These are phyloP conservation scores for Ceratocystis smalleyi DNA, from an alignment of 2,329 filamentous ascomycete species.

Conservation along the genomic window DNA sequence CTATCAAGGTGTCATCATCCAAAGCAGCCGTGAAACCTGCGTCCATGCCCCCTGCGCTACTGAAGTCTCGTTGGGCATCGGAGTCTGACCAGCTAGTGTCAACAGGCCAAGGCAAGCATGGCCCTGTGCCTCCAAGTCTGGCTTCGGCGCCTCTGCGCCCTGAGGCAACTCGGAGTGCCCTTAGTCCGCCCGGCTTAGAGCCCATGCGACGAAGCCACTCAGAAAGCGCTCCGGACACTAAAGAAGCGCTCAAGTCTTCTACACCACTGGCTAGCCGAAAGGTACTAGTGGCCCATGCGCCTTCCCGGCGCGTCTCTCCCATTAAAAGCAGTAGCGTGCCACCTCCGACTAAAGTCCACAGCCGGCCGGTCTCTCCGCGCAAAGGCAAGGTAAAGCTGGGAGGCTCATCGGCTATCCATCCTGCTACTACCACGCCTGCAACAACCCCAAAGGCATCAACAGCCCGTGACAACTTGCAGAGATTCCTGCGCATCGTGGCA, in stretches of 20 bases:
- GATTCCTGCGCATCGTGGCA: constrained; percentile 20
- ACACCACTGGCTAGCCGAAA: background rate
- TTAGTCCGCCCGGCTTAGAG: background rate
- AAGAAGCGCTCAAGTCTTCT: background rate
- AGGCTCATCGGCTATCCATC: background rate
- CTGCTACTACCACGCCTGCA: constrained; percentile 1
- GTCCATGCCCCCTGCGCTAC: background rate
- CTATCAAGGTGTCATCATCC: background rate
- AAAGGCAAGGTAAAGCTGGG: background rate
- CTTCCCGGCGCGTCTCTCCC: background rate
- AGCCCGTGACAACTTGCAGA: constrained; percentile 11
- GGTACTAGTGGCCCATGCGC: background rate
- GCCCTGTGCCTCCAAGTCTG: background rate
- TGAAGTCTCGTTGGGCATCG: constrained; percentile 15
- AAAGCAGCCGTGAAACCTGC: background rate
- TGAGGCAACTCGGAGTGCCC: background rate
- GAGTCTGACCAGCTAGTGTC: background rate
- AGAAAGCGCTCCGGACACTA: background rate
- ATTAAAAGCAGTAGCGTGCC: background rate
- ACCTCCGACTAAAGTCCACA: background rate
- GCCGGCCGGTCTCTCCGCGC: background rate
- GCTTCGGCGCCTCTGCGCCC: background rate
- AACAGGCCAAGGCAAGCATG: background rate
- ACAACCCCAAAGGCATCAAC: constrained; percentile 8
- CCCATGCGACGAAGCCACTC: background rate